Evolutionary conservation across 2,329 filamentous ascomycete species (phyloP), one percentile per base, ranked within the genome.

Genomic region (Alternaria triticina): DNA sequence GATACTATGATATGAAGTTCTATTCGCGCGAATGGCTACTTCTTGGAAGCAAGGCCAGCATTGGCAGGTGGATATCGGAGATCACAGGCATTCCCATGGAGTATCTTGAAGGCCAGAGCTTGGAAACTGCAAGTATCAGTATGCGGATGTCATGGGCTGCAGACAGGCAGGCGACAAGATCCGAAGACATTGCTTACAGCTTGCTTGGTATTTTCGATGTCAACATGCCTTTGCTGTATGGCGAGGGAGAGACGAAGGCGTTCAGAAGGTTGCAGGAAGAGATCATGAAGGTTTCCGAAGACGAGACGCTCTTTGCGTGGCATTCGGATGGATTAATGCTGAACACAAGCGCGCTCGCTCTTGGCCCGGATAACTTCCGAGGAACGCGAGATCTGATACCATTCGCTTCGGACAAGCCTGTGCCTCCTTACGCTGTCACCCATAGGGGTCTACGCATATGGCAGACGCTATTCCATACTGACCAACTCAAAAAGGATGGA

Each of bases 111-210:
- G 58, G 61, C 1, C 12, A 54, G 6, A 61, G n/a, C 22, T 22
- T 70, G 4, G 22, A 54, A 4, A 13, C 5, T 1, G 66, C 65
- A 3, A 67, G 66, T 23, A 63, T 70, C 36, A 68, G 61, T 45
- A 68, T 66, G 59, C 57, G 68, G 1, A 72, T 70, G 61, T 70
- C 62, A 0, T 76, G 74, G 74, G 67, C 66, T 2, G 66, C 68
- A 15, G 44, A 54, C 0, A 66, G 71, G 7, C 12, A 63, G 10
- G 70, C 72, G 0, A 74, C 66, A 10, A 57, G 67, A 28, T 7
- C 60, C 5, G 71, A 75, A 51, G 72, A 75, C 36, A 63, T 63
- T 11, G 72, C 69, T 3, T 75, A 73, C 49, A 65, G 57, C 7
- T 20, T 75, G 6, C 57, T 74, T 1, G 73, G 70, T 6, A 56